Evolutionary conservation across 2,329 filamentous ascomycete species (phyloP).

Genomic region (Fusarium sarcochroum): DNA sequence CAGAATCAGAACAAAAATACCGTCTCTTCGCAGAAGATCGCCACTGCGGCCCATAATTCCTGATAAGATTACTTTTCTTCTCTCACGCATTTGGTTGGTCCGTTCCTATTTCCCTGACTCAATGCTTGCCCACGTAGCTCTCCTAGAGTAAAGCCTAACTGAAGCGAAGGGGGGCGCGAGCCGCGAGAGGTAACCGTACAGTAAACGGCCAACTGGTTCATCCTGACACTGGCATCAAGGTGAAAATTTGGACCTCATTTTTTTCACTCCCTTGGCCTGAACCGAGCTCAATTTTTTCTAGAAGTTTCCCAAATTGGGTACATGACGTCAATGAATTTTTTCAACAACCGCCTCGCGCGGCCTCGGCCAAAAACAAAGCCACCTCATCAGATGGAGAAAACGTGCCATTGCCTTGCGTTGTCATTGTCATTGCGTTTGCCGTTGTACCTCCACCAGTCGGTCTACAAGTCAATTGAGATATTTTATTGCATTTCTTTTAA

Average conservation of each 20-base stretch:
- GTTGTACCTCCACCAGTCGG: conserved; percentile 13
- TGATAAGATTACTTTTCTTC: conserved; percentile 37
- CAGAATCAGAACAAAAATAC: background rate
- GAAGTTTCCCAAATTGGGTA: conserved; percentile 25
- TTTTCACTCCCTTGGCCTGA: background rate
- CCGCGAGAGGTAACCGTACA: background rate
- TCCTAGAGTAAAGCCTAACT: conserved; percentile 4
- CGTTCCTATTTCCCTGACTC: conserved; percentile 31
- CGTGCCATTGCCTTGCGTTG: conserved; percentile 1
- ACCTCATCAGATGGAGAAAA: conserved; percentile 30
- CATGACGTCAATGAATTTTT: conserved; percentile 30
- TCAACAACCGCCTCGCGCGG: conserved; percentile 26
- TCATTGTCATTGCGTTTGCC: background rate
- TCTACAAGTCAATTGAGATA: conserved; percentile 24
- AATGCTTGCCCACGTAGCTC: conserved; percentile 37
- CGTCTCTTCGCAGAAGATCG: conserved; percentile 24
- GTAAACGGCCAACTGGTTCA: background rate
- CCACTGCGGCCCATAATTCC: conserved; percentile 33
- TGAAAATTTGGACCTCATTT: conserved; percentile 26
- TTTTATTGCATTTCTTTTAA: conserved; percentile 27
- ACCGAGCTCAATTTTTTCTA: conserved; percentile 6
- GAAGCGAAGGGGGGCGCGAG: conserved; percentile 14
- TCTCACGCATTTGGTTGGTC: conserved; percentile 28
- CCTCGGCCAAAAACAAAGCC: conserved; percentile 28
- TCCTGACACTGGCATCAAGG: conserved; percentile 4